Conservation (phyloP, 139 green algal species). For the Tetradesmus lagerheimii region DNA sequence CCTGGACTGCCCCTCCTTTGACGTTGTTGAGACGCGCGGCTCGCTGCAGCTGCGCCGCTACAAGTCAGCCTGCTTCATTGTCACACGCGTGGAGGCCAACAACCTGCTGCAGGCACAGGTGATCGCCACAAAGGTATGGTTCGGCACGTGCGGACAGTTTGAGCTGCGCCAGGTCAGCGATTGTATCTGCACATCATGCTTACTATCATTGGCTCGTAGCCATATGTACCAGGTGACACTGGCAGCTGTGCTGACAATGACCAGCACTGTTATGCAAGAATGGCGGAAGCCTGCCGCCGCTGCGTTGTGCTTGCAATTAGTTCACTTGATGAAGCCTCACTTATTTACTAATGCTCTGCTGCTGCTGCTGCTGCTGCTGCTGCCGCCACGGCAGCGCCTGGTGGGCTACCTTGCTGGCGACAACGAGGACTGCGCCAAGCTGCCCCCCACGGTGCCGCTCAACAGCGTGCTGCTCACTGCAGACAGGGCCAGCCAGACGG, state of each 20-base stretch:
- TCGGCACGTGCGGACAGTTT: not conserved
- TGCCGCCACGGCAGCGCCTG: not conserved
- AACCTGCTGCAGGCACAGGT: conserved; percentile 40
- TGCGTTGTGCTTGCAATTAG: not conserved
- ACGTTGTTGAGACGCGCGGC: conserved; percentile 25
- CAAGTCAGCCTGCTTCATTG: not conserved
- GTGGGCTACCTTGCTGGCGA: conserved; percentile 17
- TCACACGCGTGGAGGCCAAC: conserved; percentile 19
- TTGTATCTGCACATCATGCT: too few species aligned
- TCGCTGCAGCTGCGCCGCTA: conserved; percentile 38
- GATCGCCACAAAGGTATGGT: conserved; percentile 10
- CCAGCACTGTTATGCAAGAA: too few species aligned
- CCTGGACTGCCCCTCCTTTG: conserved; percentile 30
- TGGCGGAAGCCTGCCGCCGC: too few species aligned
- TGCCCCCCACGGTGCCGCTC: conserved; percentile 26
- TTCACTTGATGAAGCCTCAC: too few species aligned
- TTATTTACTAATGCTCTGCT: not conserved
- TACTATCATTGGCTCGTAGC: too few species aligned
- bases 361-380: not conserved
- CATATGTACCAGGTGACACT: too few species aligned
- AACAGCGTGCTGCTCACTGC: conserved; percentile 40
- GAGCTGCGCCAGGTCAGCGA: too few species aligned
- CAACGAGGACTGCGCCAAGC: conserved; percentile 11
- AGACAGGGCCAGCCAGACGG: not conserved
- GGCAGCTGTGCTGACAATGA: too few species aligned